A percentile compares a stretch with the other conserved stretches of the same genome.
Conservation (phyloP, 2,329 filamentous ascomycete genomes). For the Allantophomopsis cytisporea region DNA sequence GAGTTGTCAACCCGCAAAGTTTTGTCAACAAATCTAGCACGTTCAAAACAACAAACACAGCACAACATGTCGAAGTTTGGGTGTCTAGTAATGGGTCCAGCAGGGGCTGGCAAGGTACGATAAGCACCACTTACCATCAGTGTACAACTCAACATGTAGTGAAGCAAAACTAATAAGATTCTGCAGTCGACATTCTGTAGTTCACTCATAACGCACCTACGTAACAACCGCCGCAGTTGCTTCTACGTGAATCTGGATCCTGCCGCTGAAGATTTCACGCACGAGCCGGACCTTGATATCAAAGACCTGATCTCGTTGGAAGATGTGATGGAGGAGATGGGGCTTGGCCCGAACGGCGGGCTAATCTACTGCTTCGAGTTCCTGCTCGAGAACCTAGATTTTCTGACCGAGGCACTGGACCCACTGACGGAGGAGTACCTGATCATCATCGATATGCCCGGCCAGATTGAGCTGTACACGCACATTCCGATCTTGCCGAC, state of each 20-base stretch:
- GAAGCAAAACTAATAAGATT: neutral
- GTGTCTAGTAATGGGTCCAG: conserved; percentile 89
- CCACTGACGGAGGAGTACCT: conserved; percentile 86
- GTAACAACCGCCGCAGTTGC: conserved; percentile 80
- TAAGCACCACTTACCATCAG: conserved; percentile 1
- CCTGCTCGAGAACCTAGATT: conserved; percentile 87
- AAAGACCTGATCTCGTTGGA: conserved; percentile 87
- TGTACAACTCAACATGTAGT: conserved; percentile 2
- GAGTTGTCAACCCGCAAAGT: neutral
- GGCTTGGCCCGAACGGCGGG: conserved; percentile 80
- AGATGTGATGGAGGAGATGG: conserved; percentile 94
- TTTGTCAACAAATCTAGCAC: neutral
- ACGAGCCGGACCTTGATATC: conserved; percentile 88
- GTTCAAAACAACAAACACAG: neutral
- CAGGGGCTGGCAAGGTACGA: conserved; percentile 77
- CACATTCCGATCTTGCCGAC: conserved; percentile 86
- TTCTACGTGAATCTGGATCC: conserved; percentile 99
- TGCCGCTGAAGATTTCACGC: conserved; percentile 83
- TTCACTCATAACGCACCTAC: conserved; percentile 82
- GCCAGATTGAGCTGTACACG: conserved; percentile 97
- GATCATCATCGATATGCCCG: conserved; percentile 97
- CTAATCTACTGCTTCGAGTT: conserved; percentile 97
- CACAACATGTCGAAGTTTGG: conserved; percentile 80
- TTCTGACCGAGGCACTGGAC: conserved; percentile 74
- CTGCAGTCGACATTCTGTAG: conserved; percentile 81